A percentile compares a stretch with the other conserved stretches of the same genome.
These are phyloP conservation scores for Candida sojae DNA, from an alignment of 1,139 yeast species.

Conservation along the genomic window DNA sequence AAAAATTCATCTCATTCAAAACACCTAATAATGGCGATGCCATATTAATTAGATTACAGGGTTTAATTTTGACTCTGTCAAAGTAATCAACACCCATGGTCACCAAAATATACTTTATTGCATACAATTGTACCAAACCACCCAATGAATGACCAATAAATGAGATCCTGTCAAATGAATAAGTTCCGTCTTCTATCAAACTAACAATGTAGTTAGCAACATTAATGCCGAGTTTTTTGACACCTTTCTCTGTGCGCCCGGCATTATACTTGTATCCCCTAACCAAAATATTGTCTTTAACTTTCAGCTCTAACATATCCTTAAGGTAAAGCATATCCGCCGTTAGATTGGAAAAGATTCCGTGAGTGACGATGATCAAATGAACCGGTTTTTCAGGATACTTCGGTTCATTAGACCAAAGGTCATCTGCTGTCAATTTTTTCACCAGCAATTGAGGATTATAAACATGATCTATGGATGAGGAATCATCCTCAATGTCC, in stretches of 20 bases:
- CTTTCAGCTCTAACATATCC: conserved; percentile 68
- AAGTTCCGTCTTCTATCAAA: conserved; percentile 42
- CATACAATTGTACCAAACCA: conserved; percentile 86
- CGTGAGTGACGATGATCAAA: conserved; percentile 81
- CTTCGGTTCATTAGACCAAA: conserved; percentile 62
- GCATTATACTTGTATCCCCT: conserved; percentile 83
- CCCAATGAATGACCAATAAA: conserved; percentile 93
- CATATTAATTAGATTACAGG: conserved; percentile 74
- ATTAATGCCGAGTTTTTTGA: conserved; percentile 76
- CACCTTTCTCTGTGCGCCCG: conserved; percentile 87
- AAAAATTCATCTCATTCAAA: conserved; percentile 79
- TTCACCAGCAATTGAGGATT: conserved; percentile 39
- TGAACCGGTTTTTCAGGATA: conserved; percentile 57
- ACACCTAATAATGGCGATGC: conserved; percentile 91
- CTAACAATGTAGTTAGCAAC: conserved; percentile 72
- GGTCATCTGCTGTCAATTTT: conserved; percentile 58
- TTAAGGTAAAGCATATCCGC: conserved; percentile 88
- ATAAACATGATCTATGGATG: conserved; percentile 10
- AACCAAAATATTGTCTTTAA: conserved; percentile 67
- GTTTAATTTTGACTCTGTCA: conserved; percentile 46
- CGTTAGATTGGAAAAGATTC: conserved; percentile 84
- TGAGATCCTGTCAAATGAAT: conserved; percentile 61
- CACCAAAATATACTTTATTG: conserved; percentile 72
- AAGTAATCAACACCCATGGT: conserved; percentile 59
- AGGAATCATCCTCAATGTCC: neutral